Base-by-base conservation (phyloP, 192 early-diverging fungal genomes). In the Dimargaris xerosporica region DNA sequence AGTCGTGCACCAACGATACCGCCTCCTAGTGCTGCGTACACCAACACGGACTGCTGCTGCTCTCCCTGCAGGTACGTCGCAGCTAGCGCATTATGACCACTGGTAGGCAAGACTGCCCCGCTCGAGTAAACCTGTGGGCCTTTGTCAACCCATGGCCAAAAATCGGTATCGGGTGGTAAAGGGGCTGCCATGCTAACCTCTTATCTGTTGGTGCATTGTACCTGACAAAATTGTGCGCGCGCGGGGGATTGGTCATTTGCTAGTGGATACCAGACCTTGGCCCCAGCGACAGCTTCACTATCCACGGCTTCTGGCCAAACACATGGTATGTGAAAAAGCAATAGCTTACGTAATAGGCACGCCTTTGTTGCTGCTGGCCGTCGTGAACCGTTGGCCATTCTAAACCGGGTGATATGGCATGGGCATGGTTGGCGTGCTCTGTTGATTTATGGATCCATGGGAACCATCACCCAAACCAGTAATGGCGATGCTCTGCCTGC, bases 21-120 rank as follows among this genome's bases (percentile, higher is more conserved):
- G 47, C 68, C 17, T 53, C 52, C 61, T 34, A 68, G n/a, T 77
- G 75, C 73, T 77, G 75, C 67, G 72, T 67, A 42, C 75, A 72
- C 17, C 50, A 44, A 21, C 68, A 77, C 62, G 75, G 75, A 0
- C 68, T 77, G 11, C 48, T 77, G 2, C 71, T 74, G 5, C 64
- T 77, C 0, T 58, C 75, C 3, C 58, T 56, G 28, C 62, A 53
- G 52, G 52, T 53, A 53, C 16, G 47, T 48, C 47, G 2, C 19
- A 48, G 47, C 11, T 48, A 17, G 19, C 12, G 21, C 16, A 23
- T 12, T 23, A 11, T 48, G 47, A 11, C 12, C 2, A 12, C 21
- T 48, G 16, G 3, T 17, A 5, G 21, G 19, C 26, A 25, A 26
- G 52, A 28, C 12, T 13, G 52, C 12, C 2, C 23, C 26, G 2